A percentile compares a stretch with the other conserved stretches of the same genome.
Evolutionary conservation across 106 monocot genomes (phyloP).

Genomic region (Triglochin maritima): DNA sequence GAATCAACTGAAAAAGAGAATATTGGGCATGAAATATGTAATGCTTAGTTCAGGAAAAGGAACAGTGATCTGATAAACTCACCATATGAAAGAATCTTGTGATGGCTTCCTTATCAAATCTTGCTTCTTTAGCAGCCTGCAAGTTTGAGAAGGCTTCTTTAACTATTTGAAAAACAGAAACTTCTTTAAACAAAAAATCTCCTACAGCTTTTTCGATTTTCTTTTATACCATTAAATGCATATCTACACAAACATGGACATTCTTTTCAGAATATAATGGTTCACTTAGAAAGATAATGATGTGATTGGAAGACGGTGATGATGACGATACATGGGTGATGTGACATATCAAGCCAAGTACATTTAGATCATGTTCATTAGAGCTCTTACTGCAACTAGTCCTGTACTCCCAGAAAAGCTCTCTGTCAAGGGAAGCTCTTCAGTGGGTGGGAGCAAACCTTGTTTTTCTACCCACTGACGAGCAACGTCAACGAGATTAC

Average conservation of each 20-base stretch:
- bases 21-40: too few relatives aligned
- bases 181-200: too few relatives aligned
- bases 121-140: constrained; percentile 87
- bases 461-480: constrained; percentile 97
- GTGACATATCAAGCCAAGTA: too few relatives aligned
- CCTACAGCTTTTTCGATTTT: too few relatives aligned
- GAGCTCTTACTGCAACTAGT: constrained; percentile 43
- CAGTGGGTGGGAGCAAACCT: constrained; percentile 72
- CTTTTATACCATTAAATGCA: too few relatives aligned
- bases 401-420: constrained; percentile 61
- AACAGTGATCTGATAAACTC: not conserved
- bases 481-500: constrained; percentile 95
- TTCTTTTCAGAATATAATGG: not conserved
- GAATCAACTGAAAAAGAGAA: constrained; percentile 45
- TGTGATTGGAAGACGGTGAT: not conserved
- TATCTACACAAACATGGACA: not conserved
- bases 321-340: not conserved
- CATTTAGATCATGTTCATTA: too few relatives aligned
- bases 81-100: constrained; percentile 82
- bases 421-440: constrained; percentile 78
- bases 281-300: not conserved
- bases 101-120: constrained; percentile 88
- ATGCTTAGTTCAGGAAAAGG: too few relatives aligned
- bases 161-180: too few relatives aligned
- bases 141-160: not conserved